Percentiles rank a stretch among this genome's conserved stretches.
These are phyloP conservation scores for Dalbergia cochinchinensis DNA, from an alignment of 306 rosid genomes.

Conservation along the genomic window DNA sequence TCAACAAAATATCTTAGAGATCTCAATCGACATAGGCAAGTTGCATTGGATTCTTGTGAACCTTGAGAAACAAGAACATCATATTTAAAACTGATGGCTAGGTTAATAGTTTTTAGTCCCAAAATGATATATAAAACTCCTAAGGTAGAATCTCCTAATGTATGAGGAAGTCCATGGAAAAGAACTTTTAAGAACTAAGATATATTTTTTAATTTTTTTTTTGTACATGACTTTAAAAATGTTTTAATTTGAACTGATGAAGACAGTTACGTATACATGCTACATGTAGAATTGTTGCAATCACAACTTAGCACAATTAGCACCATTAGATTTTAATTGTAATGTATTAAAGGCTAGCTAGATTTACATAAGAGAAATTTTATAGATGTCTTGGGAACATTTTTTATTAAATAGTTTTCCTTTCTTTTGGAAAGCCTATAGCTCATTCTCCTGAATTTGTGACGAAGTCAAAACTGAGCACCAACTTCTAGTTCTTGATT, in stretches of 20 bases:
- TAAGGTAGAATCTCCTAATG: background rate
- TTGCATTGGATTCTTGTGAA: constrained; percentile 53
- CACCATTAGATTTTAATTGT: constrained; percentile 7
- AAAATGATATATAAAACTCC: background rate
- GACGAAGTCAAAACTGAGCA: background rate
- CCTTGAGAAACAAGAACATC: constrained; percentile 20
- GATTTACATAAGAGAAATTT: constrained; percentile 8
- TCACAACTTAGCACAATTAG: constrained; percentile 23
- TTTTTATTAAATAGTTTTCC: constrained; percentile 1
- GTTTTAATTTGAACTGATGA: background rate
- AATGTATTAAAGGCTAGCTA: background rate
- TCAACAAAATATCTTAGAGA: constrained; percentile 74
- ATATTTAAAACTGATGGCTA: background rate
- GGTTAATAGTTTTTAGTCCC: background rate
- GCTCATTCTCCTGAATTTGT: constrained; percentile 18
- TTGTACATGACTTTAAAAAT: too few relatives aligned
- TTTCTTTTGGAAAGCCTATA: constrained; percentile 34
- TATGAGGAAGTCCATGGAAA: background rate
- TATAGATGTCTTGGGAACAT: constrained; percentile 13
- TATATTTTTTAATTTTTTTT: too few relatives aligned
- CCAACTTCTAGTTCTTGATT: background rate
- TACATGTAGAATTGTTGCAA: background rate
- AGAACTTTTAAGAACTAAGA: background rate
- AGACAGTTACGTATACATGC: background rate
- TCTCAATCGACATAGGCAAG: constrained; percentile 59